These are phyloP conservation scores for Lasiosphaeria miniovina DNA, from an alignment of 495 filamentous ascomycete genomes.

Conservation along the genomic window DNA sequence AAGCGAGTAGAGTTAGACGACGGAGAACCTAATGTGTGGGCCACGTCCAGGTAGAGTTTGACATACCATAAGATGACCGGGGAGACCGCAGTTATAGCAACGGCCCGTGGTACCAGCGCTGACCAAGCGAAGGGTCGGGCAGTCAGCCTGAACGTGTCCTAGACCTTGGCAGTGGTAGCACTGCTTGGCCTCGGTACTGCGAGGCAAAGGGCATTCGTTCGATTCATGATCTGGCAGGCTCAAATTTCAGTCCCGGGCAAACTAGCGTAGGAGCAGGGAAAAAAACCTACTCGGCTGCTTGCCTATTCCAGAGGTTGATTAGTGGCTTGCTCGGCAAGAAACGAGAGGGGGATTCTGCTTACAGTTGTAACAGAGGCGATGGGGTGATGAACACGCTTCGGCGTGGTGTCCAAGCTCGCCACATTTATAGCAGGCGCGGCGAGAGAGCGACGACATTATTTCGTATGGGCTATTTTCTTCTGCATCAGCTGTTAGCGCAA, in stretches of 20 bases:
- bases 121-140: conserved; percentile 91
- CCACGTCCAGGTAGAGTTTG: neutral
- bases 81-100: conserved; percentile 94
- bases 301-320: conserved; percentile 46
- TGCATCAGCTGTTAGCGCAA: too few relatives aligned
- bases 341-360: conserved; percentile 8
- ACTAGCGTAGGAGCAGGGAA: conserved; percentile 22
- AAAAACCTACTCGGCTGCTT: conserved; percentile 74
- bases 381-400: conserved; percentile 93
- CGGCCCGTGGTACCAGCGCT: conserved; percentile 72
- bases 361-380: conserved; percentile 99
- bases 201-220: conserved; percentile 90
- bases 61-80: conserved; percentile 74
- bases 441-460: conserved; percentile 86
- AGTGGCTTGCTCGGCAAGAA: too few relatives aligned
- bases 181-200: conserved; percentile 97
- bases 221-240: conserved; percentile 83
- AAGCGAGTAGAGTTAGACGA: conserved; percentile 14
- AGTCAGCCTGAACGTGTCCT: conserved; percentile 98
- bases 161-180: conserved; percentile 99
- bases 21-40: neutral
- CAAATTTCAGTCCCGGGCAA: neutral
- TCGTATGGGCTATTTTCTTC: conserved; percentile 16
- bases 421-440: conserved; percentile 99
- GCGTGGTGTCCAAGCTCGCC: conserved; percentile 99